A percentile compares a stretch with the other conserved stretches of the same genome.
Conservation (phyloP, 2,329 filamentous ascomycete species). For the Graphilbum sp. region DNA sequence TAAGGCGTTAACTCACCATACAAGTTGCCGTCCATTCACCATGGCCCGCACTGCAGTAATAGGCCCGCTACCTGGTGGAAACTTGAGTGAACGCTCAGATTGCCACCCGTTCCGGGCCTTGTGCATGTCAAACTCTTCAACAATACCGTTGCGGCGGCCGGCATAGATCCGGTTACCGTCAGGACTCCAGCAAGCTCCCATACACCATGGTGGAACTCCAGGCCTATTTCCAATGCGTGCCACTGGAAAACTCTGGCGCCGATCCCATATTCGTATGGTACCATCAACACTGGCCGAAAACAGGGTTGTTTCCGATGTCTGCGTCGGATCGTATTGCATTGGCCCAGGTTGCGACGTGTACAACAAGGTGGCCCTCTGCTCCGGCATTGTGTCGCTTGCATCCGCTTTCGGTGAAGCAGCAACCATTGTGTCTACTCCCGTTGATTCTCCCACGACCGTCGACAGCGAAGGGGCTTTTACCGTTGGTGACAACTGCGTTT, state of each 20-base stretch:
- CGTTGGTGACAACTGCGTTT: no score
- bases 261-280: constrained; percentile 83
- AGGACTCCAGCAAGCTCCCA: constrained; percentile 91
- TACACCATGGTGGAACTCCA: constrained; percentile 86
- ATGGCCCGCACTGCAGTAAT: constrained; percentile 81
- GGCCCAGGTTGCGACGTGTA: constrained; percentile 21
- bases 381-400: not conserved
- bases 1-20: constrained; percentile 36
- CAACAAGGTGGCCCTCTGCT: constrained; percentile 9
- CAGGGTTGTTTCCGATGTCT: constrained; percentile 63
- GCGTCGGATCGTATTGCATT: constrained; percentile 33
- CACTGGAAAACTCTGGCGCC: constrained; percentile 57
- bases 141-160: constrained; percentile 75
- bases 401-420: not conserved
- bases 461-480: no score
- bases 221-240: constrained; percentile 61
- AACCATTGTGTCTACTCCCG: no score
- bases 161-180: constrained; percentile 93
- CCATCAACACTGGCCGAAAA: constrained; percentile 80
- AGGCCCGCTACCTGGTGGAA: constrained; percentile 75
- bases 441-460: no score
- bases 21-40: constrained; percentile 80
- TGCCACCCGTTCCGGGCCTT: constrained; percentile 51
- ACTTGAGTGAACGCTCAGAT: constrained; percentile 66
- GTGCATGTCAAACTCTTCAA: constrained; percentile 86